phyloP scores from a whole-genome alignment of 1,139 yeast species.

The Kodamaea fungicola region DNA sequence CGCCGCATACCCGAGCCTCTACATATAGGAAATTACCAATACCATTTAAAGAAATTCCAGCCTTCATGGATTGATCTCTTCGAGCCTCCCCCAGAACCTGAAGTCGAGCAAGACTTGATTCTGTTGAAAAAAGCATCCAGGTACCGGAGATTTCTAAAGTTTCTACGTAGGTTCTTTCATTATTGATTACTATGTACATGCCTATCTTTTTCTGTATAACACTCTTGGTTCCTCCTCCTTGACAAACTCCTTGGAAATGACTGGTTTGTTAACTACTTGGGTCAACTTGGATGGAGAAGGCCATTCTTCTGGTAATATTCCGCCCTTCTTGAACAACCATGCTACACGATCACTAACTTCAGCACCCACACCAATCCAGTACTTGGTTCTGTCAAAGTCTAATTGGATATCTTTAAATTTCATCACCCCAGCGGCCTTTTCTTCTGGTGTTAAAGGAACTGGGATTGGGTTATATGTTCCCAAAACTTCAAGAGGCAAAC shows the following conservation, averaged over 20 bases:
- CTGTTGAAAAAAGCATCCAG: no score
- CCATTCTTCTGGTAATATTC: slow-evolving; percentile 74
- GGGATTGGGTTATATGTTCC: slow-evolving; percentile 93
- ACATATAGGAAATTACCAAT: background rate
- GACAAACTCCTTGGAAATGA: slow-evolving; percentile 23
- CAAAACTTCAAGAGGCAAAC: slow-evolving; percentile 87
- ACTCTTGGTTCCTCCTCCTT: slow-evolving; percentile 34
- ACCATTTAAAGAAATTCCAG: background rate
- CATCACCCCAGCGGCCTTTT: slow-evolving; percentile 46
- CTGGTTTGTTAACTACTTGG: slow-evolving; percentile 31
- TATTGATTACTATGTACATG: background rate
- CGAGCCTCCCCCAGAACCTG: background rate
- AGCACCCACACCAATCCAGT: slow-evolving; percentile 99
- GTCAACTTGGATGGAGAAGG: slow-evolving; percentile 42
- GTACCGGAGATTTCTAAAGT: background rate
- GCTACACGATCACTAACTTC: slow-evolving; percentile 85
- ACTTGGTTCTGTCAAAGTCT: slow-evolving; percentile 88
- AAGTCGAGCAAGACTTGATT: no score
- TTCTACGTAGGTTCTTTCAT: background rate
- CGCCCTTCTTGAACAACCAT: slow-evolving; percentile 74
- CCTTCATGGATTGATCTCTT: slow-evolving; percentile 6
- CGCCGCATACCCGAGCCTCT: background rate
- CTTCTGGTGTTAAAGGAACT: slow-evolving; percentile 60
- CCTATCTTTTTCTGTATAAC: slow-evolving; percentile 30
- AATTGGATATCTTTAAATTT: slow-evolving; percentile 77